Conservation (phyloP, 2,329 filamentous ascomycete species). For the Pseudogymnoascus sp. region DNA sequence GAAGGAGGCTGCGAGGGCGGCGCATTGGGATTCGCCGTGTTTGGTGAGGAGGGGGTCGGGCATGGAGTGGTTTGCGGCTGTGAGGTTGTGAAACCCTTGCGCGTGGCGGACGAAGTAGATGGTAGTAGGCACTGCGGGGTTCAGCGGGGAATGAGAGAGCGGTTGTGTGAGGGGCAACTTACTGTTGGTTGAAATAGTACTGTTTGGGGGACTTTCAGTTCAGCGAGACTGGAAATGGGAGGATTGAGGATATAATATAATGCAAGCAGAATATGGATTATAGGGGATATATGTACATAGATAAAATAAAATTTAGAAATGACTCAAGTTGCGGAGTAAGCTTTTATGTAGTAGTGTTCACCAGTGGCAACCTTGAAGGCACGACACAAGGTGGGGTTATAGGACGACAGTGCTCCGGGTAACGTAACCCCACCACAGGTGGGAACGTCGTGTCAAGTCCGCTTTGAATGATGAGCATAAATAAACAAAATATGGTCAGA, state of each 20-base stretch:
- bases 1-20: slow-evolving; percentile 51
- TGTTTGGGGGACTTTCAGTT: neutral
- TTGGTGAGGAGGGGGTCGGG: slow-evolving; percentile 72
- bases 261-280: neutral
- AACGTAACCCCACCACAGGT: neutral
- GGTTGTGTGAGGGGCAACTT: neutral
- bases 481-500: neutral
- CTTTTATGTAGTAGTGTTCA: neutral
- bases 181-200: neutral
- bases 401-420: slow-evolving; percentile 7
- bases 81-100: slow-evolving; percentile 75
- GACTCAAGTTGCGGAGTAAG: slow-evolving; percentile 7
- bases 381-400: slow-evolving; percentile 1
- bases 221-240: neutral
- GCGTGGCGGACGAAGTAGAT: slow-evolving; percentile 66
- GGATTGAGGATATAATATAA: neutral
- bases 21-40: slow-evolving; percentile 68
- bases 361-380: neutral
- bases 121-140: slow-evolving; percentile 26
- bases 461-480: neutral
- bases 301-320: neutral
- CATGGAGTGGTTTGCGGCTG: slow-evolving; percentile 56
- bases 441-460: neutral
- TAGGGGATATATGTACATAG: neutral
- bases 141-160: neutral